Conservation (phyloP, 306 rosid genomes). For the Carpinus fangiana region DNA sequence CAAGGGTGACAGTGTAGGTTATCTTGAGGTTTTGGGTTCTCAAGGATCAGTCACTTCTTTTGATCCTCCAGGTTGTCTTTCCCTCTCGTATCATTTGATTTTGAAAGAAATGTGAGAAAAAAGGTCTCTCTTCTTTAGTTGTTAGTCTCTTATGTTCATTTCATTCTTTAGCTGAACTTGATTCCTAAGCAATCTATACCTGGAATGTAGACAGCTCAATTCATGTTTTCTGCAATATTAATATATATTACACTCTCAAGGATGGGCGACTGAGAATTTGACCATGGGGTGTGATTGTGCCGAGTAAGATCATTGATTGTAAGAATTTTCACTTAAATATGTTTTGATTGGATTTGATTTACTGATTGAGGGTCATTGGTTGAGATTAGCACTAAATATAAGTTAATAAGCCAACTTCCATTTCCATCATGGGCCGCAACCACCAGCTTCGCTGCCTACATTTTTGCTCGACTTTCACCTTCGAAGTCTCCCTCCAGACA, state of each 20-base stretch:
- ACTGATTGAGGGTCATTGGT: not conserved
- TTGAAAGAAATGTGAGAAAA: conserved; percentile 7
- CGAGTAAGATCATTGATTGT: not conserved
- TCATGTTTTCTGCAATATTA: not conserved
- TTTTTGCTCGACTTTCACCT: no score
- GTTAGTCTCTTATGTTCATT: conserved; percentile 55
- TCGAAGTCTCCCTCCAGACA: no score
- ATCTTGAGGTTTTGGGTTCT: conserved; percentile 68
- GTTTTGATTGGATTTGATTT: not conserved
- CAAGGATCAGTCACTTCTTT: conserved; percentile 60
- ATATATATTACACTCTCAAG: not conserved
- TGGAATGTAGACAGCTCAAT: conserved; percentile 18
- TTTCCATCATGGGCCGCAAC: no score
- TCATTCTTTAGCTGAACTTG: conserved; percentile 43
- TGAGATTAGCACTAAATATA: no score
- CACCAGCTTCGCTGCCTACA: no score
- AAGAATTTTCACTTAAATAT: not conserved
- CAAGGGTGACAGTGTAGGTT: conserved; percentile 74
- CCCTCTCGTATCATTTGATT: conserved; percentile 25
- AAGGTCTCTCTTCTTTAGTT: conserved; percentile 42
- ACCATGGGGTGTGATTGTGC: conserved; percentile 1
- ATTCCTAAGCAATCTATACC: conserved; percentile 60
- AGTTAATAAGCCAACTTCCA: no score
- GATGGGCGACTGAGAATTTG: conserved; percentile 11
- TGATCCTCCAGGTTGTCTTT: conserved; percentile 35